phyloP scores from a whole-genome alignment of 331 rosid genomes.

The Quercus phellos region DNA sequence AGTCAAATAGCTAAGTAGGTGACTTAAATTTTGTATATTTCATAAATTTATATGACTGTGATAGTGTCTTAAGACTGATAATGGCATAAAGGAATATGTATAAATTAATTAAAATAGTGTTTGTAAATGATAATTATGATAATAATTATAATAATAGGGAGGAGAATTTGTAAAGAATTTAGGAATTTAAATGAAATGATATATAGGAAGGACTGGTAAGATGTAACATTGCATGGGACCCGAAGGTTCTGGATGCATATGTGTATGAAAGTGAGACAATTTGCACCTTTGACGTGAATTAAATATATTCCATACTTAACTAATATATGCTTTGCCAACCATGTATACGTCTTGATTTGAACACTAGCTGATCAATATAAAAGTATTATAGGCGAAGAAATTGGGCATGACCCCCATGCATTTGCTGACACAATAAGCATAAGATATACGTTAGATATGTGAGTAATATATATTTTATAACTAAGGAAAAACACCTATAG shows the following conservation, averaged over 20 bases:
- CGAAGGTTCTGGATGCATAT: not conserved
- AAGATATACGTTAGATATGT: not conserved
- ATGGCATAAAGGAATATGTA: not conserved
- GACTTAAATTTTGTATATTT: not conserved
- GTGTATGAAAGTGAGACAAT: not conserved
- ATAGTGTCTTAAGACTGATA: not conserved
- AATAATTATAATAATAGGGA: not conserved
- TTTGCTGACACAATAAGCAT: not conserved
- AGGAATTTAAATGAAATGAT: not conserved
- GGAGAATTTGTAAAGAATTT: not conserved
- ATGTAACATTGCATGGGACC: not conserved
- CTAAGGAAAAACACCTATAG: not conserved
- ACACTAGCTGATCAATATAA: not conserved
- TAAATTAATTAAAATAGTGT: not conserved
- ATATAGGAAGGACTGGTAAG: not conserved
- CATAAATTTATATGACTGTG: not conserved
- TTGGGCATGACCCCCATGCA: slow-evolving; percentile 7
- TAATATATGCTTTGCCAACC: slow-evolving; percentile 16
- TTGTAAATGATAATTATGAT: not conserved
- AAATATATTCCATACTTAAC: not conserved
- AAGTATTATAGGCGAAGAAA: slow-evolving; percentile 7
- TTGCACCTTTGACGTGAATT: slow-evolving; percentile 8
- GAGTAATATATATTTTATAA: not conserved
- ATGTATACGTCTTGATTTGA: slow-evolving; percentile 27
- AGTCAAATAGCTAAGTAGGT: not conserved